Base-by-base conservation (phyloP, 306 rosid genomes). In the Dryas octopetala region DNA sequence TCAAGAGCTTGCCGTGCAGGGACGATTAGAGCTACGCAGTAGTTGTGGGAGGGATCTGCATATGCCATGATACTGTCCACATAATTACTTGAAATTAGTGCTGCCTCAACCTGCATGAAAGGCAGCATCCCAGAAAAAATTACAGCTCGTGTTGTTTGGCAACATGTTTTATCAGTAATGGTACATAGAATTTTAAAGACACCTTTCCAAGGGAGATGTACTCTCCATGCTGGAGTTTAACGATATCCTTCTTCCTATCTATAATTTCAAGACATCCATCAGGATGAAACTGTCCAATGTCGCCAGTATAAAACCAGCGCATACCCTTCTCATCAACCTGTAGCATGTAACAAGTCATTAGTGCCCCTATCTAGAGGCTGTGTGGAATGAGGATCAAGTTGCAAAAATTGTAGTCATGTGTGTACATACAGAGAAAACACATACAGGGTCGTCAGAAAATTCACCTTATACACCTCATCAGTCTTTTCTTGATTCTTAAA, bases 151-250 rank as follows among this genome's bases (percentile, higher is more conserved):
- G 19, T 46, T 23, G 14, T 51, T 69, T 58, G 10, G 5, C 58
- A 4, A 14, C 40, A 58, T 38, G 55, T 16, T 77, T 70, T 64
- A 66, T 23, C 47, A 9, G 66, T 69, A 76, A 2, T 12, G 73
- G 5, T 48, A 77, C 51, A 47, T 44, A 6, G 70, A 63, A 61
- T 75, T 64, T 28, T 71, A 46, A 55, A 55, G 28, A 66, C 78
- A 95, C 98, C 97, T 91, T 95, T 69, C 98, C 97, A 5, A 91
- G 97, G 50, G 98, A 95, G 53, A 91, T 59, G 81, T 95, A 94
- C 45, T 94, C 98, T 78, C 98, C 98, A 71, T 94, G 93, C 83
- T 94, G 98, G 84, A 94, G 98, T 86, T 95, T 94, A 76, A 94
- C 96, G 23, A 91, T 94, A 78, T 91, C 98, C 80, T 95, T 91